Base-by-base conservation (phyloP, 1,284 basidiomycete genomes). In the Leccinum fuscescens region DNA sequence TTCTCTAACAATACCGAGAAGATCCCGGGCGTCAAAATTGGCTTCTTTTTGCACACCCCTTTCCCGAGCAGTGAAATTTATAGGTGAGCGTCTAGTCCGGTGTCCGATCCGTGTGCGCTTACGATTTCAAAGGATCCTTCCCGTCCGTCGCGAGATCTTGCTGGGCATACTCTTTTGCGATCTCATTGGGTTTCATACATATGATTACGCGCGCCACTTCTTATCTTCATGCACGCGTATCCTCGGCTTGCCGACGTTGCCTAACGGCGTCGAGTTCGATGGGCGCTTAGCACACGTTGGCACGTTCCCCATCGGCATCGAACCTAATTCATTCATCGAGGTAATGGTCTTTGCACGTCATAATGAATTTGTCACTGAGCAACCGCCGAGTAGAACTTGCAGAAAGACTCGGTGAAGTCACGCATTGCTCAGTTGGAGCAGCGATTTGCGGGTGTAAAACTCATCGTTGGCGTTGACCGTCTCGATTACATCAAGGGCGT, bases 401-500 rank as follows among this genome's bases (percentile, higher is more conserved):
- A 88, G 76, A 89, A 89, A 64, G 86, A 88, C 6, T 82, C 83
- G 0, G 95, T 99, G 20, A 82, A 88, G 72, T 82, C 86, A 61
- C 89, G 97, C 27, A 88, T 99, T 62, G 74, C 82, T 44, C 85
- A 89, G 64, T 84, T 99, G 33, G 89, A 96, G 76, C 86, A 92
- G 56, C 86, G 96, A 50, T 99, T 98, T 76, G 86, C 90, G 51
- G 96, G 93, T 54, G 93, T 96, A 73, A 98, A 98, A 78, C 90
- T 99, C 72, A 98, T 99, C 72, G 94, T 99, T 22, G 22, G 22
- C 22, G 22, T 22, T 22, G 22, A 22, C 22, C 22, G 22, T 50
- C 82, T 99, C 56, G 97, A 99, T 75, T 99, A 99, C 78, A 99
- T 99, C 88, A 99, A 99, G 82, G 96, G 96, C 71, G 94, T 99